phyloP scores from a whole-genome alignment of 768 basidiomycete genomes.

The Pleurotus ostreatus region DNA sequence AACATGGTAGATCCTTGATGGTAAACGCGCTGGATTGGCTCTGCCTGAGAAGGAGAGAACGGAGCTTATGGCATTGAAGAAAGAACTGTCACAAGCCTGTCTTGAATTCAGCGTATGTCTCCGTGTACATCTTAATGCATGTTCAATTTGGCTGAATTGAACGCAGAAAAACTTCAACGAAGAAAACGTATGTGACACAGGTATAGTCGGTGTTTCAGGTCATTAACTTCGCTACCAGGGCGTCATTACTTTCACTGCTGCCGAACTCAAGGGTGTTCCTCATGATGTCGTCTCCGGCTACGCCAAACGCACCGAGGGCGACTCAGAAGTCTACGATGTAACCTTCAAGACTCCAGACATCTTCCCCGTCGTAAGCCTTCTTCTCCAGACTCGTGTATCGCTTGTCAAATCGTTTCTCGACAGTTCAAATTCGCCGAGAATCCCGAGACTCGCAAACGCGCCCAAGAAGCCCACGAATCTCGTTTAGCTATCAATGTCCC shows the following conservation, averaged over 20 bases:
- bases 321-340: constrained; percentile 45
- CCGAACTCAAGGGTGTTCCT: constrained; percentile 80
- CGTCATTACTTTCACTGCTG: constrained; percentile 56
- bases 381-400: background rate
- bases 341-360: constrained; percentile 15
- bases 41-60: constrained; percentile 61
- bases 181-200: constrained; percentile 52
- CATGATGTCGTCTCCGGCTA: constrained; percentile 77
- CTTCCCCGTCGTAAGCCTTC: constrained; percentile 9
- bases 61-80: constrained; percentile 59
- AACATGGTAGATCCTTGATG: constrained; percentile 54
- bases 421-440: constrained; percentile 80
- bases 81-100: constrained; percentile 71
- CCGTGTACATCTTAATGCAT: background rate
- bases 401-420: background rate
- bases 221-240: constrained; percentile 34
- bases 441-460: constrained; percentile 62
- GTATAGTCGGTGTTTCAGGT: background rate
- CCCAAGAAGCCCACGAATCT: constrained; percentile 64
- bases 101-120: constrained; percentile 72
- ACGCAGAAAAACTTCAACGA: constrained; percentile 84
- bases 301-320: constrained; percentile 56
- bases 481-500: constrained; percentile 69
- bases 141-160: background rate
- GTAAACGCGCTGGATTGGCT: constrained; percentile 74